Evolutionary conservation across 805 yeast species (phyloP).

Genomic region (Lachancea cidri): DNA sequence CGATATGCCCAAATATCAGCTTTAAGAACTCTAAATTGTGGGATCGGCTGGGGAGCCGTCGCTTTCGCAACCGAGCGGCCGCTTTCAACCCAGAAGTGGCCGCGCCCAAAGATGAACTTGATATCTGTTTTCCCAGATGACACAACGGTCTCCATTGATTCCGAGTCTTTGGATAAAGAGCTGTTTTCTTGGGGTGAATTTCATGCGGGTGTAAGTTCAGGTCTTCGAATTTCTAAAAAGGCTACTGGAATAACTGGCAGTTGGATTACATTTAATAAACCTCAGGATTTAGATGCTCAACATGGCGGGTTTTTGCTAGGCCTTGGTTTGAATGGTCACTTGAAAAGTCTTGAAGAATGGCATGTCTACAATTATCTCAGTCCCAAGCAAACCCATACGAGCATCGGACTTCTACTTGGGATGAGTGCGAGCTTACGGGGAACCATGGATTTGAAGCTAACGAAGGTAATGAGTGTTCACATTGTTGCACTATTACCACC

Average conservation of each 20-base stretch:
- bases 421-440: constrained; percentile 87
- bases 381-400: constrained; percentile 77
- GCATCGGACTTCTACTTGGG: constrained; percentile 84
- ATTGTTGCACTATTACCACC: constrained; percentile 85
- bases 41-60: constrained; percentile 29
- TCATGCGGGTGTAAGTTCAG: constrained; percentile 88
- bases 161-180: constrained; percentile 44
- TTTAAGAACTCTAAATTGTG: constrained; percentile 59
- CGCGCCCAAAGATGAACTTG: constrained; percentile 70
- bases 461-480: constrained; percentile 89
- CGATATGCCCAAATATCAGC: constrained; percentile 58
- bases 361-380: constrained; percentile 90
- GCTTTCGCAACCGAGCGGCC: constrained; percentile 48
- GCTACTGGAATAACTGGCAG: constrained; percentile 65
- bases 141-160: constrained; percentile 57
- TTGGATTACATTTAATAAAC: constrained; percentile 88
- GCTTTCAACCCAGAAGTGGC: constrained; percentile 76
- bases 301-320: constrained; percentile 96
- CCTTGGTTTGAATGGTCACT: constrained; percentile 85
- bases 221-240: constrained; percentile 64
- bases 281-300: constrained; percentile 62
- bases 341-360: constrained; percentile 86
- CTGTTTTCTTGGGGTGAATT: constrained; percentile 77
- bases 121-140: constrained; percentile 62
- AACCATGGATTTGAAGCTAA: constrained; percentile 76